Evolutionary conservation across 352 stramenopile genomes (phyloP).

Genomic region (Elongisporangium senticosum): DNA sequence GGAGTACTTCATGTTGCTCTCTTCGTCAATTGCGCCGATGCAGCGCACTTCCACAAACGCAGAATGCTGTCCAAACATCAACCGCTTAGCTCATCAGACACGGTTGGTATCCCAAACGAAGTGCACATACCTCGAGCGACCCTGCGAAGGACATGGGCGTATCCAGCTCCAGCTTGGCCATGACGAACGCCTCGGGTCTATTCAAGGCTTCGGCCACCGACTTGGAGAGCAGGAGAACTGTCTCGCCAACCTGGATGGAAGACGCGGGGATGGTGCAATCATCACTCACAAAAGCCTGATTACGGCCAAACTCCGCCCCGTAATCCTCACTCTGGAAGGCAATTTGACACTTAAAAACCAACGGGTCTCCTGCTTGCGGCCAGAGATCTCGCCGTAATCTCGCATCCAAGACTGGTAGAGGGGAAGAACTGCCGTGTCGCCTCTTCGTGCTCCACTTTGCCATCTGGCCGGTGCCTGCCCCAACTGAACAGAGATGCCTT

Average conservation of each 20-base stretch:
- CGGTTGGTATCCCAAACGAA: too few species aligned
- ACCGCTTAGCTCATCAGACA: too few species aligned
- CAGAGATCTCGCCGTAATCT: too few species aligned
- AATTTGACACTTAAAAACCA: too few species aligned
- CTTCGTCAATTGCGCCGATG: background rate
- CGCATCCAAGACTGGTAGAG: too few species aligned
- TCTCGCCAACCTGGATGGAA: background rate
- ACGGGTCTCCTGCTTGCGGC: too few species aligned
- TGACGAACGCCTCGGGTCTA: background rate
- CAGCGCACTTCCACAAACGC: background rate
- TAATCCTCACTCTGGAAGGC: too few species aligned
- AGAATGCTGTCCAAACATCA: background rate
- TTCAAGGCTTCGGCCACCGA: background rate
- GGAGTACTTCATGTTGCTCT: background rate
- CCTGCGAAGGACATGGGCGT: constrained; percentile 1
- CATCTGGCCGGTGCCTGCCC: too few species aligned
- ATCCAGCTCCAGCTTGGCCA: background rate
- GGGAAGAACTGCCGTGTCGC: too few species aligned
- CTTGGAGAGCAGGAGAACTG: background rate
- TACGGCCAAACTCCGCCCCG: too few species aligned
- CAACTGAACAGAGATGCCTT: background rate
- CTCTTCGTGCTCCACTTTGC: too few species aligned
- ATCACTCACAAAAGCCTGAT: too few species aligned
- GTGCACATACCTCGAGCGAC: constrained; percentile 1
- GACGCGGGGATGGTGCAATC: background rate